Evolutionary conservation across 78 protist genomes (phyloP), one percentile per base, ranked within the genome.

Genomic region (Salpingoeca rosetta): DNA sequence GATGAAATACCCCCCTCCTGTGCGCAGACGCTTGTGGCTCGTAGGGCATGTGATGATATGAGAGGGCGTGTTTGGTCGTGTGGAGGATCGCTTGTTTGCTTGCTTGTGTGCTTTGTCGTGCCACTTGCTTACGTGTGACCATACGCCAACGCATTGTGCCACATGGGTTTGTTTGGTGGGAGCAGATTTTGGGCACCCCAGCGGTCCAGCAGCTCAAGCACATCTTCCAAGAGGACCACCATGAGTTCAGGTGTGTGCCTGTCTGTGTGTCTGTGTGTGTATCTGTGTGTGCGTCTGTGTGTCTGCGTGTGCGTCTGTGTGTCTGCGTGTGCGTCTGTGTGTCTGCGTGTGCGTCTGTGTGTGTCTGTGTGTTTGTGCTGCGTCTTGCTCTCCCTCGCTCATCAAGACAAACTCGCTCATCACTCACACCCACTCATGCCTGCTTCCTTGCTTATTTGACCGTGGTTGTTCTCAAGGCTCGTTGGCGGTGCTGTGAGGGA

Each of bases 401-500:
- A n/a, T n/a, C n/a, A n/a, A n/a, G n/a, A n/a, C n/a, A n/a, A n/a
- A n/a, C n/a, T n/a, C n/a, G n/a, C n/a, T n/a, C n/a, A n/a, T n/a
- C n/a, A n/a, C n/a, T n/a, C n/a, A 17, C 65, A 51, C 31, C 65
- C 17, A 7, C 31, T 51, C 65, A 51, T 51, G 65, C 17, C 17
- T 51, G 65, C 65, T 51, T 17, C 65, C 7, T 51, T 7, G 7
- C 31, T 7, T 17, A 22, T 51, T 51, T 22, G 17, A 7, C 65
- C 31, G 31, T 22, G 17, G 31, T 80, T 25, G 88, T 44, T 56
- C 51, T 12, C 56, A 10, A 81, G 88, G 3, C 2, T 86, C 1
- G 88, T 57, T 31, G 88, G 88, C 1, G 88, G 88, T 39, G 88
- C 80, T 25, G 88, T 86, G 56, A 44, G 88, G 26, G 88, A 86